Conservation (phyloP, 495 filamentous ascomycete species). For the Aspergillus egyptiacus region DNA sequence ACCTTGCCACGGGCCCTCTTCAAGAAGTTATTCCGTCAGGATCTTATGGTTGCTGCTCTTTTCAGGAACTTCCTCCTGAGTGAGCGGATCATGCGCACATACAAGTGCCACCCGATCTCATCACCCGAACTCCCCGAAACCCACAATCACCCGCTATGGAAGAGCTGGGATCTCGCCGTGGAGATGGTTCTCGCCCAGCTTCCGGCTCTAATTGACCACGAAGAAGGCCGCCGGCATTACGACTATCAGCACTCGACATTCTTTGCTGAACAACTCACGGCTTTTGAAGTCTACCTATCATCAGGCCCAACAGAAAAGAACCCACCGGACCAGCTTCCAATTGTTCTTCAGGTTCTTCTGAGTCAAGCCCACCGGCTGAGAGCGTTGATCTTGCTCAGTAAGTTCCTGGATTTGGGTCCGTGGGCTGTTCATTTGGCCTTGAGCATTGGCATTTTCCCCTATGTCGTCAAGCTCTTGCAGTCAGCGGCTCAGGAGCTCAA, state of each 20-base stretch:
- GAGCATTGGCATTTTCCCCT: slow-evolving; percentile 97
- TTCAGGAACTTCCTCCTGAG: slow-evolving; percentile 94
- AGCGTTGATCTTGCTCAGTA: slow-evolving; percentile 85
- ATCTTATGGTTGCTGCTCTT: slow-evolving; percentile 97
- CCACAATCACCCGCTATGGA: slow-evolving; percentile 89
- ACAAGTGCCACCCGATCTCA: slow-evolving; percentile 89
- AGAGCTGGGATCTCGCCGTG: slow-evolving; percentile 95
- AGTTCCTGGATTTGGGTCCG: slow-evolving; percentile 89
- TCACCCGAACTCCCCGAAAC: slow-evolving; percentile 85
- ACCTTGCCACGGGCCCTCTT: slow-evolving; percentile 81
- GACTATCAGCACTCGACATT: slow-evolving; percentile 93
- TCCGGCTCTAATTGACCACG: slow-evolving; percentile 69
- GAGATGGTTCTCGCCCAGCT: slow-evolving; percentile 94
- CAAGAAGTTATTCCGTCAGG: slow-evolving; percentile 93
- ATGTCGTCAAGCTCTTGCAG: slow-evolving; percentile 91
- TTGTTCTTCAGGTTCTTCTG: slow-evolving; percentile 90
- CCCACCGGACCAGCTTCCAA: slow-evolving; percentile 87
- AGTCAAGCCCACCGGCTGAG: slow-evolving; percentile 93
- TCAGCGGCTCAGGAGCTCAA: slow-evolving; percentile 93
- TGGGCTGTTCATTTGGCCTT: slow-evolving; percentile 97
- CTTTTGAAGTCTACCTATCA: slow-evolving; percentile 93
- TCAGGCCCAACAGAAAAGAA: slow-evolving; percentile 80
- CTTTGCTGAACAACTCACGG: slow-evolving; percentile 94
- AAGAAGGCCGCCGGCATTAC: slow-evolving; percentile 66
- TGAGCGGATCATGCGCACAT: slow-evolving; percentile 90